These are phyloP conservation scores for Cladorrhinum sp. DNA, from an alignment of 2,329 filamentous ascomycete species.

Conservation along the genomic window DNA sequence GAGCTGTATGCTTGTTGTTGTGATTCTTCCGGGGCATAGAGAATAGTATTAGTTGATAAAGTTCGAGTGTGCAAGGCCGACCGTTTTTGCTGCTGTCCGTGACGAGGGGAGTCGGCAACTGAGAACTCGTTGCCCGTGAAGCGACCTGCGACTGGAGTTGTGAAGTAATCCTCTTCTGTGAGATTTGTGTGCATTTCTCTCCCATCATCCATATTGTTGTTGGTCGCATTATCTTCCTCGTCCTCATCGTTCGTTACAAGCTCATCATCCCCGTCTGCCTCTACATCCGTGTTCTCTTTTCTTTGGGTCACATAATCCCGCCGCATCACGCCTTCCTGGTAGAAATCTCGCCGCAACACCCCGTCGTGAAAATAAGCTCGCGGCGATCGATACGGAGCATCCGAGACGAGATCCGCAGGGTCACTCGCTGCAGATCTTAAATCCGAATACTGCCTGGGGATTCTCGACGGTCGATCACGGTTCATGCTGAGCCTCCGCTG, in stretches of 20 bases:
- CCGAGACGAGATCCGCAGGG: constrained; percentile 59
- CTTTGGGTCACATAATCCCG: constrained; percentile 44
- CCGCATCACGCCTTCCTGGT: constrained; percentile 32
- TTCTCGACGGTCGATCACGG: constrained; percentile 46
- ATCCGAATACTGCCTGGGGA: constrained; percentile 50
- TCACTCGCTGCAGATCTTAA: constrained; percentile 60
- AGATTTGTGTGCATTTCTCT: constrained; percentile 27
- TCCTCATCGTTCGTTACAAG: constrained; percentile 78
- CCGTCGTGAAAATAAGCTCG: constrained; percentile 27
- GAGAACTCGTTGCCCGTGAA: constrained; percentile 36
- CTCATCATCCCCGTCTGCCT: constrained; percentile 87
- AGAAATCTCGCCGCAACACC: constrained; percentile 22
- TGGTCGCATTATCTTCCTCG: constrained; percentile 49
- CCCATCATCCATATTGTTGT: constrained; percentile 35
- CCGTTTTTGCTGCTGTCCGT: constrained; percentile 28
- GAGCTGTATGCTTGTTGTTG: constrained; percentile 37
- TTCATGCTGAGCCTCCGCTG: constrained; percentile 52
- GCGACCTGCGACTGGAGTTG: constrained; percentile 45
- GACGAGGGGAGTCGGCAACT: constrained; percentile 32
- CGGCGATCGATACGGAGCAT: constrained; percentile 32
- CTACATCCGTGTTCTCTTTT: constrained; percentile 71
- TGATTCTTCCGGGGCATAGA: constrained; percentile 68
- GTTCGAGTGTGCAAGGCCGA: constrained; percentile 64
- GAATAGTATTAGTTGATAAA: constrained; percentile 75
- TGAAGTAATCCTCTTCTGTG: constrained; percentile 52